These are phyloP conservation scores for Fusarium sterilihyphosum DNA, from an alignment of 2,329 filamentous ascomycete species.

Conservation along the genomic window DNA sequence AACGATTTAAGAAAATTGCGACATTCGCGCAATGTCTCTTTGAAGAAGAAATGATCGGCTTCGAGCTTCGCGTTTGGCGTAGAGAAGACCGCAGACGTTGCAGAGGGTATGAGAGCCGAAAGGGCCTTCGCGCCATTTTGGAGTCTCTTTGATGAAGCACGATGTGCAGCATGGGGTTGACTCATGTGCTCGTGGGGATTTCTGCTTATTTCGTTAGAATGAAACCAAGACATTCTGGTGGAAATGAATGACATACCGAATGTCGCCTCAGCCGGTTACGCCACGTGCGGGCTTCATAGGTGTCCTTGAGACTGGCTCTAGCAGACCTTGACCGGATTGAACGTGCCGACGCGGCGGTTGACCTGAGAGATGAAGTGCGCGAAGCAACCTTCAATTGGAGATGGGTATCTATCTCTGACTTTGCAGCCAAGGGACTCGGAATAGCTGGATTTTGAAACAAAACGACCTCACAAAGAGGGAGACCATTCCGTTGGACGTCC, in stretches of 20 bases:
- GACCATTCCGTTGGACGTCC: not conserved
- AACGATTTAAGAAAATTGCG: not conserved
- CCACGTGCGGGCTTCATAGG: constrained; percentile 23
- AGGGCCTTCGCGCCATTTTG: constrained; percentile 13
- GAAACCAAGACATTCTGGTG: not conserved
- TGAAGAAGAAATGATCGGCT: not conserved
- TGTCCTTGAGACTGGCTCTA: not conserved
- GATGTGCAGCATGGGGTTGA: constrained; percentile 12
- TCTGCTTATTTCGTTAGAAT: not conserved
- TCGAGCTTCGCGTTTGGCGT: constrained; percentile 8
- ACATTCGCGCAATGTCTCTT: not conserved
- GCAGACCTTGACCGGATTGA: constrained; percentile 3
- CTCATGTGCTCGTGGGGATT: not conserved
- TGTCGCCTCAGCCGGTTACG: constrained; percentile 12
- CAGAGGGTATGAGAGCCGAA: constrained; percentile 21
- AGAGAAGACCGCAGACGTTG: constrained; percentile 16
- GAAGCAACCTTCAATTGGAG: not conserved
- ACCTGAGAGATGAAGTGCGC: not conserved
- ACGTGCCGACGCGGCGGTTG: not conserved
- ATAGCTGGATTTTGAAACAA: constrained; percentile 14
- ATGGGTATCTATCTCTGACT: not conserved
- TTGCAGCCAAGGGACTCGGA: not conserved
- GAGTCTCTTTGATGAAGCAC: constrained; percentile 20
- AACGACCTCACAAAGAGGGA: constrained; percentile 8
- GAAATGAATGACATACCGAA: not conserved